These are phyloP conservation scores for Sarocladiaceae sp. DNA, from an alignment of 2,329 filamentous ascomycete genomes.

Conservation along the genomic window DNA sequence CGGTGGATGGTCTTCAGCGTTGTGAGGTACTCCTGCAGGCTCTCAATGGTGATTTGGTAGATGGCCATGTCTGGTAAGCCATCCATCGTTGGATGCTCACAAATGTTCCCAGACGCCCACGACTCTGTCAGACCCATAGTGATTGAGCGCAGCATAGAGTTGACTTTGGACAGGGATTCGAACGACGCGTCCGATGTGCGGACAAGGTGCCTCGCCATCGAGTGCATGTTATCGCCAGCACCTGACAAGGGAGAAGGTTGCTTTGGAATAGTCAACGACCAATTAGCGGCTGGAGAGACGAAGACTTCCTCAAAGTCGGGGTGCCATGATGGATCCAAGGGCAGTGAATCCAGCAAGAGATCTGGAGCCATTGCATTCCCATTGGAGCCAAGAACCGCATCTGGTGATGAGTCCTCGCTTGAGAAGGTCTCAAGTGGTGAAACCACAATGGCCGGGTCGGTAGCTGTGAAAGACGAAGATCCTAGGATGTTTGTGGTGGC, in stretches of 20 bases:
- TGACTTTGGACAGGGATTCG: constrained; percentile 4
- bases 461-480: no score
- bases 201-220: not conserved
- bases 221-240: no score
- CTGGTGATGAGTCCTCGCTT: constrained; percentile 2
- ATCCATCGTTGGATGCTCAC: not conserved
- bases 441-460: no score
- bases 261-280: not conserved
- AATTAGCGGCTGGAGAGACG: not conserved
- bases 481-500: no score
- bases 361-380: not conserved
- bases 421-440: constrained; percentile 1
- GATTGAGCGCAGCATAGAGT: not conserved
- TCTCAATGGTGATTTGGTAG: constrained; percentile 15
- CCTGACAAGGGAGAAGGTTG: no score
- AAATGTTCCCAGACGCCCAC: not conserved
- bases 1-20: constrained; percentile 15
- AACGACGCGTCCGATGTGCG: not conserved
- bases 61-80: constrained; percentile 4
- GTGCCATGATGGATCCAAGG: not conserved
- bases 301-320: not conserved
- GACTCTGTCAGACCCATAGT: not conserved
- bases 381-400: not conserved
- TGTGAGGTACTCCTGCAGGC: constrained; percentile 20
- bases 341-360: not conserved